Evolutionary conservation across 768 basidiomycete species (phyloP).

Genomic region (Mycena indigotica): DNA sequence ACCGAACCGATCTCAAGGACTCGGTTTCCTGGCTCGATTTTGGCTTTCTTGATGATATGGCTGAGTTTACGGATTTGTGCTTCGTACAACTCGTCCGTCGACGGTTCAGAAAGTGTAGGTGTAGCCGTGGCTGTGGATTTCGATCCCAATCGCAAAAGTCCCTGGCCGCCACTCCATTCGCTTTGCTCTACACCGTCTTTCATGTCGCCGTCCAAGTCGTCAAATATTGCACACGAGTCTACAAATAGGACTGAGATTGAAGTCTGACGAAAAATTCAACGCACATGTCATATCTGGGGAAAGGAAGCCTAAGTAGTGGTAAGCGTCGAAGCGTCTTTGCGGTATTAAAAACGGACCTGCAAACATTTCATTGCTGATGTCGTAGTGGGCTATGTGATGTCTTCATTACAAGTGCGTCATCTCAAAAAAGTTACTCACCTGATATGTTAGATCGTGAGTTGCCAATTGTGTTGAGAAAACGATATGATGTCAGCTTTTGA

Average conservation of each 20-base stretch:
- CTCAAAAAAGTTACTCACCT: not conserved
- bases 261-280: not conserved
- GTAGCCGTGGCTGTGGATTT: conserved; percentile 3
- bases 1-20: conserved; percentile 73
- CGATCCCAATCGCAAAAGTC: conserved; percentile 30
- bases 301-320: conserved; percentile 45
- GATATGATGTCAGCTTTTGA: conserved; percentile 56
- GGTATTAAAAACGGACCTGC: conserved; percentile 39
- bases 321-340: conserved; percentile 1
- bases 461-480: conserved; percentile 65
- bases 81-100: conserved; percentile 37
- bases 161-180: conserved; percentile 41
- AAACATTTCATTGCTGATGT: conserved; percentile 79
- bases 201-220: conserved; percentile 62
- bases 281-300: conserved; percentile 69
- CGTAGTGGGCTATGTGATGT: conserved; percentile 58
- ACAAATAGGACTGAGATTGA: not conserved
- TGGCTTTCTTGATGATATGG: conserved; percentile 66
- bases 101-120: conserved; percentile 20
- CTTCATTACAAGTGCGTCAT: not conserved
- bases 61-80: conserved; percentile 65
- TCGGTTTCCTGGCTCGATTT: conserved; percentile 56
- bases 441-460: conserved; percentile 71
- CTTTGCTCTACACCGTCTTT: conserved; percentile 30
- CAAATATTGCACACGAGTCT: conserved; percentile 70